Conservation (phyloP, 352 stramenopile genomes). For the Phytophthora pistaciae region DNA sequence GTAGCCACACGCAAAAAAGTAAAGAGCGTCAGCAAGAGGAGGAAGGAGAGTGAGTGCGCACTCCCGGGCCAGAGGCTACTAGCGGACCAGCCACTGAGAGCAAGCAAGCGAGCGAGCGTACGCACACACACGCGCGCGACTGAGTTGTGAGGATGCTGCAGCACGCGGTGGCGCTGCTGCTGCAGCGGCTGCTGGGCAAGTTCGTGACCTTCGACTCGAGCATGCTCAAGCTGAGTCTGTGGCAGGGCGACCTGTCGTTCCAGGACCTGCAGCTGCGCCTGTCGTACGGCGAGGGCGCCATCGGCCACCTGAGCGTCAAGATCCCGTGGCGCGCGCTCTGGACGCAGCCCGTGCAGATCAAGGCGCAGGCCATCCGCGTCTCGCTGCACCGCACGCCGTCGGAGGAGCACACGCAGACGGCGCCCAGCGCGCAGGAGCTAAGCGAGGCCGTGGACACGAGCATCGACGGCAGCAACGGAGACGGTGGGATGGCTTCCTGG, state of each 20-base stretch:
- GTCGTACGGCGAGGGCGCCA: conserved; percentile 80
- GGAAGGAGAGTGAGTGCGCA: background rate
- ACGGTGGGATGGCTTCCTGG: conserved; percentile 31
- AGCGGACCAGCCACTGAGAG: background rate
- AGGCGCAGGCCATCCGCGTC: conserved; percentile 76
- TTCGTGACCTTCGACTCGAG: conserved; percentile 90
- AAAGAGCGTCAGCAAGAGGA: background rate
- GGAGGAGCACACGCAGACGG: conserved; percentile 12
- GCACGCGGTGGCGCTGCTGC: conserved; percentile 80
- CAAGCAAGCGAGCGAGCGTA: background rate
- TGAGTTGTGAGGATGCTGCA: conserved; percentile 67
- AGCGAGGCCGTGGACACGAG: conserved; percentile 33
- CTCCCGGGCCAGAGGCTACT: background rate
- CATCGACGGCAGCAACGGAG: conserved; percentile 46
- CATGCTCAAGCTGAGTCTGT: conserved; percentile 87
- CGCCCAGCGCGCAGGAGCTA: conserved; percentile 4
- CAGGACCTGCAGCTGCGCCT: conserved; percentile 82
- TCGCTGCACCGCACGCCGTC: conserved; percentile 66
- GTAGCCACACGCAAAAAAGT: background rate
- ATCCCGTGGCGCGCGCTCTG: conserved; percentile 88
- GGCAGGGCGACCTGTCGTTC: conserved; percentile 89
- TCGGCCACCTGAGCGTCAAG: conserved; percentile 82
- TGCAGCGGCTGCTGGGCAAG: conserved; percentile 89
- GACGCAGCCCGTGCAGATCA: conserved; percentile 86
- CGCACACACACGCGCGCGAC: too few relatives aligned